Base-by-base conservation (phyloP, 2,329 filamentous ascomycete species). In the Aspergillus aculeatus region DNA sequence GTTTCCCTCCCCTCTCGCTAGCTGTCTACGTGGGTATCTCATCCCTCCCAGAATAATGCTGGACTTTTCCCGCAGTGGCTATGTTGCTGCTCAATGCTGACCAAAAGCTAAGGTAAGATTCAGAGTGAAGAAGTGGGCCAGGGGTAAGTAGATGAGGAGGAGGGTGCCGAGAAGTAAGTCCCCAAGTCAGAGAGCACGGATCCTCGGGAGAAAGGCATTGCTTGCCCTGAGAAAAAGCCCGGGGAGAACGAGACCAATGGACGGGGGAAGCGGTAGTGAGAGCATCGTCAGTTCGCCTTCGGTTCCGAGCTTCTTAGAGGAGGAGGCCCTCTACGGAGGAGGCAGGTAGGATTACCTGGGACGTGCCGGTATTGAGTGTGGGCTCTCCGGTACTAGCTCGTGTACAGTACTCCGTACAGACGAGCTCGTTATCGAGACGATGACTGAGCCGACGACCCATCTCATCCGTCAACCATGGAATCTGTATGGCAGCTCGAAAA, bases 221-320 rank as follows among this genome's bases (percentile, higher is more conserved):
- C 38, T 19, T 44, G 38, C 38, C 38, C 38, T 44, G 38, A 44
- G 38, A 44, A 19, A 44, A 44, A 19, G 6, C 16, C 38, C 38
- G 16, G 6, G 38, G 38, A 44, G 38, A 44, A 44, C 38, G 38
- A 44, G 38, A 16, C 38, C 38, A 44, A 44, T 44, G 38, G 38
- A 19, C 32, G 32, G 32, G 14, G 10, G 12, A 35, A 16, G 32
- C 32, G 12, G 32, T 35, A 16, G 32, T 16, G 38, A 19, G 14
- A 16, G 16, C 16, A 44, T 44, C 14, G 38, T 44, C n/a, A 44
- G n/a, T 44, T 44, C 38, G 38, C 38, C 38, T 54, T 31, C 35
- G 54, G 58, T 57, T 57, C 54, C 54, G 58, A 60, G 52, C 44
- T 24, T 47, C 21, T 35, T 24, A 35, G 32, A 44, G 38, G 38